A percentile compares a stretch with the other conserved stretches of the same genome.
phyloP scores from a whole-genome alignment of 1,139 yeast species.

The Pichia kudriavzevii region DNA sequence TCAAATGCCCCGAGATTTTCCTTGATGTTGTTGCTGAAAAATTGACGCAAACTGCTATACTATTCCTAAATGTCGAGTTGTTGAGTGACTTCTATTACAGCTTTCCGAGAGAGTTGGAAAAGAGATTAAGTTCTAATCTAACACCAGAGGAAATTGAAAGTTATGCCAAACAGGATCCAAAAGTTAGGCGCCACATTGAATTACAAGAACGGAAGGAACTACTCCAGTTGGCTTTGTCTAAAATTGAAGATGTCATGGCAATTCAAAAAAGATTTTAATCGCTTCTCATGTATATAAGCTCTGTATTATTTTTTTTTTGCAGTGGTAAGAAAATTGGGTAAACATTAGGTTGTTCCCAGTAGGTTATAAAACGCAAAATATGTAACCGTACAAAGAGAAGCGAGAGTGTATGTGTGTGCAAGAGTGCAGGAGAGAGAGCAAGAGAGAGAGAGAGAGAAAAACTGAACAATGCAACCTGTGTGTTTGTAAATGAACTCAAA shows the following conservation, averaged over 20 bases:
- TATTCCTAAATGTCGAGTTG: slow-evolving; percentile 88
- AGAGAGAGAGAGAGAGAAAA: not conserved
- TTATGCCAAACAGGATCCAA: slow-evolving; percentile 94
- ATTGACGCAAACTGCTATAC: slow-evolving; percentile 83
- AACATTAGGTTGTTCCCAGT: too few relatives aligned
- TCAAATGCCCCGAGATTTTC: slow-evolving; percentile 90
- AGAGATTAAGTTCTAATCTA: slow-evolving; percentile 55
- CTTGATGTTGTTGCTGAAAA: slow-evolving; percentile 90
- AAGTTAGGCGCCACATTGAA: slow-evolving; percentile 81
- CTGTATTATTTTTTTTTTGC: too few relatives aligned
- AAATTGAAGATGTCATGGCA: slow-evolving; percentile 83
- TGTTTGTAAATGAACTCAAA: not conserved
- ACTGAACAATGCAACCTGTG: not conserved
- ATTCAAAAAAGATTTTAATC: slow-evolving; percentile 39
- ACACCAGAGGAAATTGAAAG: slow-evolving; percentile 71
- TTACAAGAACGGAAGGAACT: slow-evolving; percentile 88
- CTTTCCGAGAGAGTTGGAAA: slow-evolving; percentile 89
- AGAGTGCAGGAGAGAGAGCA: too few relatives aligned
- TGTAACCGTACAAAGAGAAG: too few relatives aligned
- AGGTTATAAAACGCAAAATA: too few relatives aligned
- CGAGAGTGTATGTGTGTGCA: too few relatives aligned
- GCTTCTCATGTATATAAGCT: too few relatives aligned
- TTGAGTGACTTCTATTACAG: slow-evolving; percentile 92
- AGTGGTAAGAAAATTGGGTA: too few relatives aligned
- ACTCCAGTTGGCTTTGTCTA: slow-evolving; percentile 72